A percentile compares a stretch with the other conserved stretches of the same genome.
Conservation (phyloP, 2,329 filamentous ascomycete species). For the Pseudogymnoascus sp. region DNA sequence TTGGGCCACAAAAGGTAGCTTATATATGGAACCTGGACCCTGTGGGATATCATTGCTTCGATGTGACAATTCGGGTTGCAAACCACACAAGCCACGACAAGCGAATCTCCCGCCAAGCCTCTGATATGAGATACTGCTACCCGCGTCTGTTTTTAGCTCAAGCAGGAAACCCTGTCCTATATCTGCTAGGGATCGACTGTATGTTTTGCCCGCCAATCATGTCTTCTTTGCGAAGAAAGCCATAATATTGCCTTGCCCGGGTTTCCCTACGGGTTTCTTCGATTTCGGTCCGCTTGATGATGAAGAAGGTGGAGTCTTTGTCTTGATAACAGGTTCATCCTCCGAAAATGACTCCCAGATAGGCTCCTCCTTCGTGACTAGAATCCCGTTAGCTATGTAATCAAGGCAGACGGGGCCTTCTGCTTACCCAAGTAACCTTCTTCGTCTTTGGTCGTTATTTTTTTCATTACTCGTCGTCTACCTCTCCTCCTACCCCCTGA, state of each 20-base stretch:
- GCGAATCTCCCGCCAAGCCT: not conserved
- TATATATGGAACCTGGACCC: not conserved
- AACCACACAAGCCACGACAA: not conserved
- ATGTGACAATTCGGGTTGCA: not conserved
- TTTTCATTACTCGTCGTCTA: constrained; percentile 73
- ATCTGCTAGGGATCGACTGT: not conserved
- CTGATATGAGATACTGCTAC: not conserved
- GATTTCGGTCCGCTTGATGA: constrained; percentile 38
- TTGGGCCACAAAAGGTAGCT: not conserved
- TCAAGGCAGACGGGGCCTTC: constrained; percentile 8
- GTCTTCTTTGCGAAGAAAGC: constrained; percentile 79
- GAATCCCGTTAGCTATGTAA: constrained; percentile 12
- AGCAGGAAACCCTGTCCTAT: not conserved
- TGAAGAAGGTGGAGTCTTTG: constrained; percentile 33
- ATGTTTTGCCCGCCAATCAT: not conserved
- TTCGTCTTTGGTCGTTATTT: constrained; percentile 77
- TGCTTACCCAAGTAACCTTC: constrained; percentile 77
- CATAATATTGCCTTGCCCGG: constrained; percentile 74
- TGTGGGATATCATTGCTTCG: not conserved
- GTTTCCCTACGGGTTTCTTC: constrained; percentile 50
- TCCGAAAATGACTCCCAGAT: constrained; percentile 93
- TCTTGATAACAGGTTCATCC: constrained; percentile 59
- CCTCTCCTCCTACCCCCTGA: constrained; percentile 63
- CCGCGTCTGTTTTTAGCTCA: not conserved
- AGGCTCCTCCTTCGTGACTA: constrained; percentile 77